phyloP scores from a whole-genome alignment of 441 rosid genomes.

The Croton laevigatus region DNA sequence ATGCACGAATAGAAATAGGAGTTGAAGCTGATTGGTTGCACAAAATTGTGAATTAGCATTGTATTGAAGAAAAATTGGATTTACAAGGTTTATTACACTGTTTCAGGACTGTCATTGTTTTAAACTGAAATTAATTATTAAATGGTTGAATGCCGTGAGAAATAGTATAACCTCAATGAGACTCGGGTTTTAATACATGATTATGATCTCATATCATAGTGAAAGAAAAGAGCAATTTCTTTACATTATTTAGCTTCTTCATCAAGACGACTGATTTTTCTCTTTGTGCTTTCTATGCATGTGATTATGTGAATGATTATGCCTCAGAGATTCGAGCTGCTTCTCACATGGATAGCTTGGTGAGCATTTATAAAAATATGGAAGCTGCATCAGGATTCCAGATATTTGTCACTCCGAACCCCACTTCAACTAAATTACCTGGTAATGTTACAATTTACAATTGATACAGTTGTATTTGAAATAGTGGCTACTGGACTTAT shows the following conservation, averaged over 20 bases:
- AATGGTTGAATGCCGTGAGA: background rate
- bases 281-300: background rate
- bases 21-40: background rate
- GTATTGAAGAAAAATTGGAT: background rate
- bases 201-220: background rate
- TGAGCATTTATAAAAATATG: slow-evolving; percentile 79
- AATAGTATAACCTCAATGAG: background rate
- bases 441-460: slow-evolving; percentile 32
- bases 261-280: background rate
- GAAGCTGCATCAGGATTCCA: slow-evolving; percentile 76
- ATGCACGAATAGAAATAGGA: background rate
- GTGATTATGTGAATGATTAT: background rate
- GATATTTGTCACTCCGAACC: slow-evolving; percentile 55
- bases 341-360: slow-evolving; percentile 94
- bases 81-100: background rate
- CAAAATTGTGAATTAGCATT: background rate
- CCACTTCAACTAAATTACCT: slow-evolving; percentile 30
- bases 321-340: slow-evolving; percentile 73
- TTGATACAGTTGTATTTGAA: background rate
- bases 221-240: background rate
- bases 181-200: background rate
- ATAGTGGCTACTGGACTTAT: background rate
- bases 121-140: no score
- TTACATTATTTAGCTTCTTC: background rate
- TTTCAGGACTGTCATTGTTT: background rate